Percentiles rank a stretch among this genome's conserved stretches.
phyloP scores from a whole-genome alignment of 2,329 filamentous ascomycete genomes.

The Colletotrichum graminicola region DNA sequence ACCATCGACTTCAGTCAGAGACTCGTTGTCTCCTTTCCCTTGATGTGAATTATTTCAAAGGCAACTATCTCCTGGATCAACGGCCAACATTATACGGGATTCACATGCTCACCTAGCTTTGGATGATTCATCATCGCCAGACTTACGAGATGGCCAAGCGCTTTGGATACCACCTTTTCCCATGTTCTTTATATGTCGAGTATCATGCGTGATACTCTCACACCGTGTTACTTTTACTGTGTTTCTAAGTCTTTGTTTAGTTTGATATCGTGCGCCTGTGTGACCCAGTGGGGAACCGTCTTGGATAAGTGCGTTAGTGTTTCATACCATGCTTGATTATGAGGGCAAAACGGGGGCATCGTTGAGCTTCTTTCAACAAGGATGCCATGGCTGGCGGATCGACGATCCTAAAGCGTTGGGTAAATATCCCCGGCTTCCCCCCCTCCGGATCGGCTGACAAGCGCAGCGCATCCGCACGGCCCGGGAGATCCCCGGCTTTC shows the following conservation, averaged over 20 bases:
- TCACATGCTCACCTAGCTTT: not conserved
- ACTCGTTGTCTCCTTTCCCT: not conserved
- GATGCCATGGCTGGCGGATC: not conserved
- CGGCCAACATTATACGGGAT: too few species aligned
- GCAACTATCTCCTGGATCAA: not conserved
- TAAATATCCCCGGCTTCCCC: not conserved
- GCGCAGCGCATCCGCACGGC: slow-evolving; percentile 9
- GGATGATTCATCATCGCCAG: not conserved
- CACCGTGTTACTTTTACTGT: too few species aligned
- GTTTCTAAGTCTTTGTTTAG: too few species aligned
- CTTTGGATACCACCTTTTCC: not conserved
- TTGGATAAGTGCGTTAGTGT: too few species aligned
- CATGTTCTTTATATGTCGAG: not conserved
- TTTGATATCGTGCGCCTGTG: too few species aligned
- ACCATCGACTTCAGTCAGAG: not conserved
- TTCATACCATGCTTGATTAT: too few species aligned
- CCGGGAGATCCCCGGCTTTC: not conserved
- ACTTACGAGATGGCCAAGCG: not conserved
- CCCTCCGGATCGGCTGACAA: slow-evolving; percentile 10
- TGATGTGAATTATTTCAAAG: not conserved
- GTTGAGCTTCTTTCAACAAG: too few species aligned
- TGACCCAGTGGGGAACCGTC: too few species aligned
- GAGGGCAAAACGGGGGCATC: not conserved
- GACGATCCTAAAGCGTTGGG: not conserved
- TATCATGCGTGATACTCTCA: too few species aligned